Base-by-base conservation (phyloP, 164 flowering plant genomes). In the Euptelea pleiosperma region DNA sequence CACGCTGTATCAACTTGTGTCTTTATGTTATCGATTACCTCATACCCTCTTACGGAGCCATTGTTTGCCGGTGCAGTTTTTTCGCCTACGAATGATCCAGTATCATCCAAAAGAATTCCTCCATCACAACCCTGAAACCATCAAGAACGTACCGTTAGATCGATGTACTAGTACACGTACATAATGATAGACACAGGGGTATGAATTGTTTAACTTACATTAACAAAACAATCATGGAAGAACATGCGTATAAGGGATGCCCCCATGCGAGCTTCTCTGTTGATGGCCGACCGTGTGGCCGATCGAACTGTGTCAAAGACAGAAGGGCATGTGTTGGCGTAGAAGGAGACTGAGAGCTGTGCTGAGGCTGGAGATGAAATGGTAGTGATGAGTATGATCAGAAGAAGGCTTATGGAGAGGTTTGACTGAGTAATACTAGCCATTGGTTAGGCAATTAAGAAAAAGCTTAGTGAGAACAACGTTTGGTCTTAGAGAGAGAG, bases 221-320 rank as follows among this genome's bases (percentile, higher is more conserved):
- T 63, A 42, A 69, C 75, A 35, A 77, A 77, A 57, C 81, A 77
- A 26, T 77, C 81, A 35, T 73, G 80, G 65, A 77, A 77, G 53
- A 73, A 71, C 18, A 77, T 65, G 5, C 77, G 77, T 7, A 77
- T 55, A 25, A 75, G 39, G 14, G 76, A 75, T 1, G 79, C 76
- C 0, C 74, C 79, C 74, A 75, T 75, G 43, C 80, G 72, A 22
- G 58, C 21, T 25, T 76, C 80, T 14, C 70, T 46, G 40, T 46
- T 44, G 25, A 75, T 50, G 14, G 72, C 65, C 0, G 68, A 51
- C 4, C 24, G 30, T 30, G 68, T 60, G 3, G 56, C 64, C 2
- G 66, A 19, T 25, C 65, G 54, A 29, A 75, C 67, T 9, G 68
- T 75, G 55, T 65, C 57, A 10, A 72, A 71, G 43, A 68, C 76